Base-by-base conservation (phyloP, 257 asterid species). In the Cruciata laevipes region DNA sequence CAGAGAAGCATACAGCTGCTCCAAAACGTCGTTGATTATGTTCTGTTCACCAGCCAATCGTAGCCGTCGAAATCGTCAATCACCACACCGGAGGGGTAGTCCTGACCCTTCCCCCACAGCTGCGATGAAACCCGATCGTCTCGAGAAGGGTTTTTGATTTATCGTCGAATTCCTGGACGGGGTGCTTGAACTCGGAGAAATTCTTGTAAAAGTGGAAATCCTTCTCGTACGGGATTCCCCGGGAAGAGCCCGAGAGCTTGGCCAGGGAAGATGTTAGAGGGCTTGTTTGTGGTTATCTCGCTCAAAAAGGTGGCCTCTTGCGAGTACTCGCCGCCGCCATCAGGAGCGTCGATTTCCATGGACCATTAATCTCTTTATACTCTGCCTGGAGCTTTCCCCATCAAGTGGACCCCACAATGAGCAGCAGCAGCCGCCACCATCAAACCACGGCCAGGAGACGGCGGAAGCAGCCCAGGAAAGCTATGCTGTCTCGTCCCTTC, bases 151-250 rank as follows among this genome's bases (percentile, higher is more conserved):
- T 37, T 68, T 72, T 81, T 44, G 96, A 82, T 81, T 87, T 84
- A 2, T 59, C 47, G 31, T 84, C 86, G 71, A 82, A 82, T 77
- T 73, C 82, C 37, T 73, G 67, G 16, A 88, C 69, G 27, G 93
- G 89, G 13, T 35, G 52, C 85, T 82, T 87, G 86, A 90, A 94
- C 77, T 88, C 94, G 0, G 75, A 61, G 63, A 94, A 94, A 79
- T 90, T 94, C 51, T 86, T 75, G 85, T 87, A 94, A 80, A 94
- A 94, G 76, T 90, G 85, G 66, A 94, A 90, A 85, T 94, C 99
- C 66, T 78, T 84, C 10, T 80, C 80, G 21, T 80, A 67, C 35
- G 99, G 96, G 33, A 94, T 78, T 79, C 86, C 78, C 35, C 89
- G 84, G 12, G 99, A 87, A 14, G 97, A 88, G 32, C 89, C 96